phyloP scores from a whole-genome alignment of 768 basidiomycete species.

The Trametes gibbosa region DNA sequence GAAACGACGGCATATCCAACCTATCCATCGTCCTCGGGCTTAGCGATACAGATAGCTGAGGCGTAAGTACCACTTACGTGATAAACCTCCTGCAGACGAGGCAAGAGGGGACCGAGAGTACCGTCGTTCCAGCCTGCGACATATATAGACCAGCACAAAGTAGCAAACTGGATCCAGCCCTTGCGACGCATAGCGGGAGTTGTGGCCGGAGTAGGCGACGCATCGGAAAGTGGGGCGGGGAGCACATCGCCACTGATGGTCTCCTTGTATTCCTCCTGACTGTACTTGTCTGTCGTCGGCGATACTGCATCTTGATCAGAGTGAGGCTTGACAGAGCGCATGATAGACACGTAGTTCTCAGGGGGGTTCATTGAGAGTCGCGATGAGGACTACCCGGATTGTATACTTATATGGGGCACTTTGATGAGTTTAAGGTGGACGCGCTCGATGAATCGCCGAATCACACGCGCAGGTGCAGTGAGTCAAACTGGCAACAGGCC shows the following conservation, averaged over 20 bases:
- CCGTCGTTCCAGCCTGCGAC: conserved; percentile 78
- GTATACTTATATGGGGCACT: not conserved
- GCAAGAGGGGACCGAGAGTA: conserved; percentile 69
- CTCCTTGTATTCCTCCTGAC: not conserved
- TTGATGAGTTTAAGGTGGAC: not conserved
- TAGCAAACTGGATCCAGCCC: conserved; percentile 43
- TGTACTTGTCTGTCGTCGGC: not conserved
- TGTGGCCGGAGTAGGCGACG: not conserved
- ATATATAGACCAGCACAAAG: conserved; percentile 54
- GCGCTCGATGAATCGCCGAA: not conserved
- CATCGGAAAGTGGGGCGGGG: not conserved
- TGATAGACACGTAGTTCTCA: not conserved
- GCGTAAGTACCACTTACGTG: conserved; percentile 27
- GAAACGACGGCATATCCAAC: conserved; percentile 53
- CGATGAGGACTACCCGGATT: not conserved
- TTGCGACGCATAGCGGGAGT: conserved; percentile 5
- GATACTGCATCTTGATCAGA: not conserved
- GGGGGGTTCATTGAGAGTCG: not conserved
- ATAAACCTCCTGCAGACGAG: conserved; percentile 59
- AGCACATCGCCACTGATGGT: not conserved
- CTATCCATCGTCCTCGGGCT: conserved; percentile 21
- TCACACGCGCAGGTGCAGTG: not conserved
- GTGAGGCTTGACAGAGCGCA: not conserved
- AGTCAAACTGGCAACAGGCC: not conserved
- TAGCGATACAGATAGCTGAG: not conserved